A percentile compares a stretch with the other conserved stretches of the same genome.
These are phyloP conservation scores for Danielia oregonensis DNA, from an alignment of 805 yeast genomes.

Conservation along the genomic window DNA sequence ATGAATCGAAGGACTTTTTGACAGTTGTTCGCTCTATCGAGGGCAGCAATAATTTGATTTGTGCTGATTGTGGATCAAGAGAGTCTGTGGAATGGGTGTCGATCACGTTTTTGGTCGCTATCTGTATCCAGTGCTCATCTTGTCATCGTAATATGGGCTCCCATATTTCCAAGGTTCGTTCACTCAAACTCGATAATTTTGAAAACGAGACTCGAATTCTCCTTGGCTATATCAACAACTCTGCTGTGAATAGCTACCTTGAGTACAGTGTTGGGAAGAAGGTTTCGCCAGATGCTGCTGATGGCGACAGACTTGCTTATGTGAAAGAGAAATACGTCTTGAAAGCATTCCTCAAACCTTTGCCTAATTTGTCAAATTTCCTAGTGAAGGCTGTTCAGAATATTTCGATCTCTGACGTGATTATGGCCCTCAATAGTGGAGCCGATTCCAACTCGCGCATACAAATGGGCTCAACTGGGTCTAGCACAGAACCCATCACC, in stretches of 20 bases:
- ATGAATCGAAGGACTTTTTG: conserved; percentile 25
- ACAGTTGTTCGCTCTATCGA: conserved; percentile 35
- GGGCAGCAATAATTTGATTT: conserved; percentile 54
- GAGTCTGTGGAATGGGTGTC: conserved; percentile 85
- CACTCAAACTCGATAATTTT: conserved; percentile 71
- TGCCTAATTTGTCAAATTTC: conserved; percentile 25
- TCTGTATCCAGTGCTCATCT: conserved; percentile 85
- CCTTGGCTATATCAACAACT: conserved; percentile 51
- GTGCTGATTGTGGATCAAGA: conserved; percentile 75
- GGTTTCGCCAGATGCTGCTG: conserved; percentile 32
- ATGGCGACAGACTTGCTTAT: conserved; percentile 51
- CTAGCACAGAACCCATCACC: conserved; percentile 15
- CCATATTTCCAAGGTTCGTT: conserved; percentile 72
- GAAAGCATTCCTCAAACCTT: conserved; percentile 40
- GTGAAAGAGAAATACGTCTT: conserved; percentile 63
- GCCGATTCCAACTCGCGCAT: conserved; percentile 45
- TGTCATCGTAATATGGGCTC: conserved; percentile 86
- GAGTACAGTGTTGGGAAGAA: conserved; percentile 38
- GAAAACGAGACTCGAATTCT: conserved; percentile 57
- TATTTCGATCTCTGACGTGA: conserved; percentile 43
- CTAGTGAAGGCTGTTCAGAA: conserved; percentile 52
- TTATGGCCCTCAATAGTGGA: conserved; percentile 43
- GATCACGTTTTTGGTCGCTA: conserved; percentile 61
- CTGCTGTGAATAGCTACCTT: conserved; percentile 53
- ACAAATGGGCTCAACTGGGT: conserved; percentile 21